These are phyloP conservation scores for Naumovozyma baii DNA, from an alignment of 805 yeast genomes.

Conservation along the genomic window DNA sequence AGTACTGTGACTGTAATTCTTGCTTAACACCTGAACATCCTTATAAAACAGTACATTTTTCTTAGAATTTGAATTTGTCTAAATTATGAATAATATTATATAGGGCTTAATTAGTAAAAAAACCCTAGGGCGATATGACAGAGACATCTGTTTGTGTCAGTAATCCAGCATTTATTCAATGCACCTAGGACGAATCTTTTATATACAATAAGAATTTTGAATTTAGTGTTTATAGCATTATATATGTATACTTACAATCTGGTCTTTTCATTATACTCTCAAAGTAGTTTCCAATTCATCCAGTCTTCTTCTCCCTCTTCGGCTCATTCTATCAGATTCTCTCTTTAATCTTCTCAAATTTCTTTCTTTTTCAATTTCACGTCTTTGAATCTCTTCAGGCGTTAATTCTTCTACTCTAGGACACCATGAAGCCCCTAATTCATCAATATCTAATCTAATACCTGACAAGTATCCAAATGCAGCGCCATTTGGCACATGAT, in stretches of 20 bases:
- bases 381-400: constrained; percentile 86
- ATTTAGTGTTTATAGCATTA: no score
- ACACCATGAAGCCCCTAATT: constrained; percentile 73
- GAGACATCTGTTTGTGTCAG: not conserved
- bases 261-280: not conserved
- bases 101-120: no score
- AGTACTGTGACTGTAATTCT: no score
- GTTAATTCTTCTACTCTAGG: constrained; percentile 81
- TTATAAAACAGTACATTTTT: no score
- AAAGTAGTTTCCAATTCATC: constrained; percentile 34
- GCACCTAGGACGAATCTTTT: no score
- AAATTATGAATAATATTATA: no score
- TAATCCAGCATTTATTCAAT: no score
- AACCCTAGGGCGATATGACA: not conserved
- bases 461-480: constrained; percentile 58
- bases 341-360: constrained; percentile 85
- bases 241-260: no score
- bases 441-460: constrained; percentile 62
- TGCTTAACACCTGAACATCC: no score
- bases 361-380: constrained; percentile 92
- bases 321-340: constrained; percentile 52
- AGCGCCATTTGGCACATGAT: constrained; percentile 41
- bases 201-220: not conserved
- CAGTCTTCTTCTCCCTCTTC: constrained; percentile 36
- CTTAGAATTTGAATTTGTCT: no score